Evolutionary conservation across 305 asterid species (phyloP).

Genomic region (Fraxinus baroniana): DNA sequence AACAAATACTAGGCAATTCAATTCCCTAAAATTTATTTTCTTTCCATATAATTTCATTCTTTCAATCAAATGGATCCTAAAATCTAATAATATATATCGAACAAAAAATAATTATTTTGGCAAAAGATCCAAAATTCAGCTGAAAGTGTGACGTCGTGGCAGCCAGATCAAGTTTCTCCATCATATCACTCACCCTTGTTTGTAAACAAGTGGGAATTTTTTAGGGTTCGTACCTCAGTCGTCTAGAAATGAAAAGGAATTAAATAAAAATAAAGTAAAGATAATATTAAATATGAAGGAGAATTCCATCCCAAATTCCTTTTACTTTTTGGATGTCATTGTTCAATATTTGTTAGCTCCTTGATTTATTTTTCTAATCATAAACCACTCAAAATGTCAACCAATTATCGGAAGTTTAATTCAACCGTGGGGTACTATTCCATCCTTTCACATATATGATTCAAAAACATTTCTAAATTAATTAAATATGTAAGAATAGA

Average conservation of each 20-base stretch:
- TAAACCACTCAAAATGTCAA: slow-evolving; percentile 37
- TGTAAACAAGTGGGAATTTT: slow-evolving; percentile 28
- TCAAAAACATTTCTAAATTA: too few relatives aligned
- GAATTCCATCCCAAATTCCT: slow-evolving; percentile 32
- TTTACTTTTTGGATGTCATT: neutral
- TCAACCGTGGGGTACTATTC: neutral
- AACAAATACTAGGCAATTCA: too few relatives aligned
- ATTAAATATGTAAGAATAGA: neutral
- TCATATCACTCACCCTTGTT: slow-evolving; percentile 28
- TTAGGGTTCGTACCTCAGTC: neutral
- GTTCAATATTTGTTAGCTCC: slow-evolving; percentile 15
- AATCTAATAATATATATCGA: neutral
- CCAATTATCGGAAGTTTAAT: slow-evolving; percentile 24
- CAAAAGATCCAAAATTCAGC: slow-evolving; percentile 32
- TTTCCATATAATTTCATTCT: too few relatives aligned
- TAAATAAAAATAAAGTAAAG: neutral
- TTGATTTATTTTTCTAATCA: slow-evolving; percentile 30
- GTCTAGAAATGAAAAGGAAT: neutral
- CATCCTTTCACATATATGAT: neutral
- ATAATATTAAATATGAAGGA: neutral
- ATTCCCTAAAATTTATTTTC: too few relatives aligned
- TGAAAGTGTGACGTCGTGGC: slow-evolving; percentile 24
- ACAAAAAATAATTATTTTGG: neutral
- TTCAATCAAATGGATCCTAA: too few relatives aligned
- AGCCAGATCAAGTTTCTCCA: slow-evolving; percentile 28